These are phyloP conservation scores for Didymella lethalis DNA, from an alignment of 2,329 filamentous ascomycete species.

Conservation along the genomic window DNA sequence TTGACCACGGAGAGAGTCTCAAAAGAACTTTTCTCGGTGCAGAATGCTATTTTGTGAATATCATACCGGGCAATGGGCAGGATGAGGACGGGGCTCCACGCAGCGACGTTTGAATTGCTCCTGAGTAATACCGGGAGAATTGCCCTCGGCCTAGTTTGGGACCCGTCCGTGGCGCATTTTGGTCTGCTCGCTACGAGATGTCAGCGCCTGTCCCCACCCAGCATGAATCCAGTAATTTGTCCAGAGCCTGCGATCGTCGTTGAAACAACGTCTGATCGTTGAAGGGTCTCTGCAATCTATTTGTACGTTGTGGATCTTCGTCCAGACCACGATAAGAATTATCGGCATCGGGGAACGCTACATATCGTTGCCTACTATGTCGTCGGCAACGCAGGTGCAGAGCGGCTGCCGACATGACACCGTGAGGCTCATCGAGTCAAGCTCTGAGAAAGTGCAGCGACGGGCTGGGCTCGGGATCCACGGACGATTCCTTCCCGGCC, in stretches of 20 bases:
- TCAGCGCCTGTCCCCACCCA: constrained; percentile 20
- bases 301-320: constrained; percentile 7
- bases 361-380: constrained; percentile 18
- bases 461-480: constrained; percentile 3
- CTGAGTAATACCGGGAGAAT: constrained; percentile 22
- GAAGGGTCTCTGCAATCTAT: constrained; percentile 19
- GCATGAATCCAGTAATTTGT: constrained; percentile 23
- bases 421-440: constrained; percentile 34
- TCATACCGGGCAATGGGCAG: constrained; percentile 10
- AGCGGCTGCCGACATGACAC: constrained; percentile 27
- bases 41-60: constrained; percentile 2
- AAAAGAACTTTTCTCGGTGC: constrained; percentile 26
- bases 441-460: constrained; percentile 8
- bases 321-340: constrained; percentile 18
- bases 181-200: constrained; percentile 20
- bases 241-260: constrained; percentile 20
- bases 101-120: constrained; percentile 11
- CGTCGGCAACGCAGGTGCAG: constrained; percentile 18
- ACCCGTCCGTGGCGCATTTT: constrained; percentile 16
- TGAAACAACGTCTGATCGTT: constrained; percentile 22
- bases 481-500: constrained; percentile 8
- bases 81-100: constrained; percentile 21
- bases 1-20: constrained; percentile 23
- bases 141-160: constrained; percentile 14
- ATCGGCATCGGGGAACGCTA: constrained; percentile 21